Percentiles rank a stretch among this genome's conserved stretches.
phyloP scores from a whole-genome alignment of 306 rosid genomes.

The Quercus ilex region DNA sequence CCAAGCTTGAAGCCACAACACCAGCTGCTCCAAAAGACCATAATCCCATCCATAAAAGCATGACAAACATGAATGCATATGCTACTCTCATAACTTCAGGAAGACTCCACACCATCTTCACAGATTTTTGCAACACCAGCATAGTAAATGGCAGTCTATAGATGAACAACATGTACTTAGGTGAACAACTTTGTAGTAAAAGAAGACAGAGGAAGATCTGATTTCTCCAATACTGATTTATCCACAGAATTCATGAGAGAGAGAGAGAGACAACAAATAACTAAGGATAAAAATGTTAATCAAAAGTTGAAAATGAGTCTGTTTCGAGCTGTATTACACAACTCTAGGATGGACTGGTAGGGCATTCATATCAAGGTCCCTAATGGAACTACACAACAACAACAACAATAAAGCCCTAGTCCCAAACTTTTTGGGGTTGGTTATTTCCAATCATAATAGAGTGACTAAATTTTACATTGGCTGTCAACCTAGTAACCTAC shows the following conservation, averaged over 20 bases:
- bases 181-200: neutral
- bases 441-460: too few relatives aligned
- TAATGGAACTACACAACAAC: neutral
- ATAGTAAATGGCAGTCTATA: conserved; percentile 91
- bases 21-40: conserved; percentile 99
- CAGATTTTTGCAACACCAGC: conserved; percentile 90
- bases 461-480: too few relatives aligned
- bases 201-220: conserved; percentile 17
- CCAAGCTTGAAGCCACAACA: conserved; percentile 92
- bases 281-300: neutral
- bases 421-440: too few relatives aligned
- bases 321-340: neutral
- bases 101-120: conserved; percentile 87
- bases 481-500: too few relatives aligned
- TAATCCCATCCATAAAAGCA: conserved; percentile 84
- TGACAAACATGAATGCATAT: conserved; percentile 68
- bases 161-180: conserved; percentile 28
- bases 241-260: neutral
- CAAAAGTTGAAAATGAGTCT: neutral
- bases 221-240: conserved; percentile 4
- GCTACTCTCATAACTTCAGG: conserved; percentile 83
- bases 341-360: too few relatives aligned
- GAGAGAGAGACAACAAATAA: neutral
- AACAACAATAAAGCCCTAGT: too few relatives aligned
- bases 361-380: too few relatives aligned